Evolutionary conservation across 2,329 filamentous ascomycete species (phyloP).

Genomic region (Cladobotryum protrusum): DNA sequence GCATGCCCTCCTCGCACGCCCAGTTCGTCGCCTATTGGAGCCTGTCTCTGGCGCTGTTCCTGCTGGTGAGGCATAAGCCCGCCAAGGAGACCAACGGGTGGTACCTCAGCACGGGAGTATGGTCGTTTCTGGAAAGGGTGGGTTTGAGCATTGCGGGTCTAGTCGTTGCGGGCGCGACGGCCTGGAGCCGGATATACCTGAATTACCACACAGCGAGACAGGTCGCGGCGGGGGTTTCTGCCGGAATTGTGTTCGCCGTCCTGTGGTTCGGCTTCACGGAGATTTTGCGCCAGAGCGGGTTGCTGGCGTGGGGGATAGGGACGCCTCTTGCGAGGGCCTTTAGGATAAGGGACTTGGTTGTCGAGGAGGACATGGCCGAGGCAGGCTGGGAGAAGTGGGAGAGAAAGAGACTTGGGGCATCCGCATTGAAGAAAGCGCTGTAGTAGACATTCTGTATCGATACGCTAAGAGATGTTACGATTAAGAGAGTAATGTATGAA

Average conservation of each 20-base stretch:
- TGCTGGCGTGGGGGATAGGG: constrained; percentile 67
- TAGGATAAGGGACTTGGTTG: constrained; percentile 73
- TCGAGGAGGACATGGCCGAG: constrained; percentile 83
- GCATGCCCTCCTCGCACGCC: constrained; percentile 91
- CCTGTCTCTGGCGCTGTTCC: constrained; percentile 74
- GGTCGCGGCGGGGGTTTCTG: constrained; percentile 71
- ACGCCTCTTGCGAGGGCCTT: constrained; percentile 57
- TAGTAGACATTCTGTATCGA: no score
- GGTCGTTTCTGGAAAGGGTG: constrained; percentile 55
- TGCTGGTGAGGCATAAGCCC: constrained; percentile 71
- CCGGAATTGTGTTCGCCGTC: constrained; percentile 64
- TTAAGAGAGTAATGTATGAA: no score
- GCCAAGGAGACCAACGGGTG: constrained; percentile 18
- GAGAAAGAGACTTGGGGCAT: constrained; percentile 31
- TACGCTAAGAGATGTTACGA: no score
- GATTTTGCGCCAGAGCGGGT: constrained; percentile 58
- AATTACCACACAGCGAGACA: constrained; percentile 88
- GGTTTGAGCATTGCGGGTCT: constrained; percentile 50
- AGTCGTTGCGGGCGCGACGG: constrained; percentile 60
- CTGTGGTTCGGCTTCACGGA: constrained; percentile 73
- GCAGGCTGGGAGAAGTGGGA: constrained; percentile 95
- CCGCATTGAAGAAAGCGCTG: no score
- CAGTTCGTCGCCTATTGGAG: constrained; percentile 94
- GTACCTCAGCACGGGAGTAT: constrained; percentile 33
- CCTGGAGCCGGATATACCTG: constrained; percentile 80